Base-by-base conservation (phyloP, 1,139 yeast genomes). In the Lodderomyces elongisporus region DNA sequence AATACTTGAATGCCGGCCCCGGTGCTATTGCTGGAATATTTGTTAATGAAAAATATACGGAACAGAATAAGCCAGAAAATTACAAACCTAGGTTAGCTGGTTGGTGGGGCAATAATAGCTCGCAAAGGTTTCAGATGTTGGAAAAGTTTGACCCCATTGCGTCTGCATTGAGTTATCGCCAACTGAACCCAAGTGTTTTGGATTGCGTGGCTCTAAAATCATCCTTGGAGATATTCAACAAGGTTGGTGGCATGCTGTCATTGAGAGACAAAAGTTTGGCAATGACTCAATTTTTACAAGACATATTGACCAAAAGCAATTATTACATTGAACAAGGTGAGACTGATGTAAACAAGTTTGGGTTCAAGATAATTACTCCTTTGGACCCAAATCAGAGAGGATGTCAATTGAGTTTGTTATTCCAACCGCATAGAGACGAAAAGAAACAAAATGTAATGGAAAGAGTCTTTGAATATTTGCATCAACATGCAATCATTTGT, bases 51-150 rank as follows among this genome's bases (percentile, higher is more conserved):
- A 56, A 49, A 34, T 63, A 60, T 50, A 67, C 74, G n/a, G 49
- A 48, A 30, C 47, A 52, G 43, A 61, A 51, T 49, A 47, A 59
- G 34, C 51, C 48, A 17, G 43, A 51, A 12, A 56, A 58, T 28
- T 65, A 65, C 33, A 50, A 73, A 24, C 83, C 95, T 1, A 66
- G 96, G 43, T 63, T 85, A 36, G 95, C 96, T 0, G 97, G 97
- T 1, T 89, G 97, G 97, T 89, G 97, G 96, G 96, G 96, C 1
- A 88, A 85, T 51, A 77, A 83, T 45, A 63, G 80, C 0, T 46
- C 50, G 2, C 77, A 76, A 21, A 63, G 96, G 40, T 89, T 89
- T 54, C 68, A 79, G 45, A 89, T 89, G 97, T 56, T 71, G 38
- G 93, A 84, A 49, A 53, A 66, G 28, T 89, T 87, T 46, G 82